Evolutionary conservation across 441 rosid genomes (phyloP).

Genomic region (Gossypium schwendimanii): DNA sequence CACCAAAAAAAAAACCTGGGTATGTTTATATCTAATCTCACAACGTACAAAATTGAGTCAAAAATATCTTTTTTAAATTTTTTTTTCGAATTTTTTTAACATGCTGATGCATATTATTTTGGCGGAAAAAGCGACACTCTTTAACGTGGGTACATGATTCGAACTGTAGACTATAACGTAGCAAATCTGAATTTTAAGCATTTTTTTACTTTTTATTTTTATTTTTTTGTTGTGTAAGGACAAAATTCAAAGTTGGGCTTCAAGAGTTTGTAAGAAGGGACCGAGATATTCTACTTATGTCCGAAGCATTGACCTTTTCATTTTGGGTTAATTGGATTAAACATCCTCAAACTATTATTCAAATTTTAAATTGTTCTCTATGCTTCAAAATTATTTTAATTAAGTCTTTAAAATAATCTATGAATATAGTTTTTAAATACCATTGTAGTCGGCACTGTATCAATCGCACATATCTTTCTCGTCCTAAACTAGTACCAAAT

Average conservation of each 20-base stretch:
- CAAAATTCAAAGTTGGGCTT: neutral
- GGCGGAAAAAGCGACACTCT: slow-evolving; percentile 29
- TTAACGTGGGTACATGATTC: slow-evolving; percentile 15
- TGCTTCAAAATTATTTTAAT: too few species aligned
- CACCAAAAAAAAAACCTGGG: neutral
- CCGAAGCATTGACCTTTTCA: too few species aligned
- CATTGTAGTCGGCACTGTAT: too few species aligned
- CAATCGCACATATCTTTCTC: too few species aligned
- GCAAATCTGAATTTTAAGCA: neutral
- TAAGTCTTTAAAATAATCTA: too few species aligned
- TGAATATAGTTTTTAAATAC: too few species aligned
- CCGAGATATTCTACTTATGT: too few species aligned
- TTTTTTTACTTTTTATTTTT: neutral
- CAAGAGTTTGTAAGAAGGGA: too few species aligned
- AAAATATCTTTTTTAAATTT: neutral
- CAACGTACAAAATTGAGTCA: slow-evolving; percentile 11
- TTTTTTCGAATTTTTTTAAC: neutral
- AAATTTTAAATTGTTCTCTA: too few species aligned
- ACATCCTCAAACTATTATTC: too few species aligned
- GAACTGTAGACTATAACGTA: slow-evolving; percentile 15
- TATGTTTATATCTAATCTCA: neutral
- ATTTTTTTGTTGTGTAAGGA: neutral
- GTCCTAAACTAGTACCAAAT: too few species aligned
- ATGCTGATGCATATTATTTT: slow-evolving; percentile 1
- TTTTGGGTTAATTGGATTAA: too few species aligned